A percentile compares a stretch with the other conserved stretches of the same genome.
phyloP scores from a whole-genome alignment of 345 rosid genomes.

The Punica granatum region DNA sequence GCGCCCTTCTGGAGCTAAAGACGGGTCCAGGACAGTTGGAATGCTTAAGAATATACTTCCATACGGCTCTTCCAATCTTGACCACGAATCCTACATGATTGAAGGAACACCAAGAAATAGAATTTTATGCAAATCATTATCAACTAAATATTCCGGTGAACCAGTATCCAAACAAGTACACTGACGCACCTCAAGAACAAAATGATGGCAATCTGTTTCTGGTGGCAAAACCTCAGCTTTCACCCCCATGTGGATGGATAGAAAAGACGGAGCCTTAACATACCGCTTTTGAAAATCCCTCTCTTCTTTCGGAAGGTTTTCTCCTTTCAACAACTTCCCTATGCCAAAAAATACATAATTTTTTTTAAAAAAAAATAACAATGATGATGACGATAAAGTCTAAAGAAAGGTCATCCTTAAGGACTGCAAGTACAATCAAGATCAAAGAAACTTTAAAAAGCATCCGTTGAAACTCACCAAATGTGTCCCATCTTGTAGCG shows the following conservation, averaged over 20 bases:
- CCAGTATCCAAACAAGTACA: background rate
- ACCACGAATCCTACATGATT: conserved; percentile 56
- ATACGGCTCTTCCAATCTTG: conserved; percentile 65
- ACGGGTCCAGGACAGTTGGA: conserved; percentile 85
- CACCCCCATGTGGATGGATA: conserved; percentile 95
- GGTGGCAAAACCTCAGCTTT: conserved; percentile 76
- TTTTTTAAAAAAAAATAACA: background rate
- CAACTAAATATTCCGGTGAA: background rate
- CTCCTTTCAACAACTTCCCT: conserved; percentile 86
- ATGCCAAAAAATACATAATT: conserved; percentile 2
- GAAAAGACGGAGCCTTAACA: conserved; percentile 95
- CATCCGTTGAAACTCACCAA: conserved; percentile 50
- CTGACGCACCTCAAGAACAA: conserved; percentile 70
- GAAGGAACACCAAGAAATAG: background rate
- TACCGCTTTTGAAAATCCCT: conserved; percentile 78
- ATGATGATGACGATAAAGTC: background rate
- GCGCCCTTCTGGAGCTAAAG: conserved; percentile 69
- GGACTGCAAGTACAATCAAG: background rate
- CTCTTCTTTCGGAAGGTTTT: conserved; percentile 85
- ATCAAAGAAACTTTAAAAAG: background rate
- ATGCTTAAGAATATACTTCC: conserved; percentile 96
- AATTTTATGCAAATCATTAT: background rate
- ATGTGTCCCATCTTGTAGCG: conserved; percentile 99
- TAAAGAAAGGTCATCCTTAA: background rate
- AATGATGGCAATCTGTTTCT: conserved; percentile 93